Evolutionary conservation across 768 basidiomycete species (phyloP).

Genomic region (Podaxis pistillaris): DNA sequence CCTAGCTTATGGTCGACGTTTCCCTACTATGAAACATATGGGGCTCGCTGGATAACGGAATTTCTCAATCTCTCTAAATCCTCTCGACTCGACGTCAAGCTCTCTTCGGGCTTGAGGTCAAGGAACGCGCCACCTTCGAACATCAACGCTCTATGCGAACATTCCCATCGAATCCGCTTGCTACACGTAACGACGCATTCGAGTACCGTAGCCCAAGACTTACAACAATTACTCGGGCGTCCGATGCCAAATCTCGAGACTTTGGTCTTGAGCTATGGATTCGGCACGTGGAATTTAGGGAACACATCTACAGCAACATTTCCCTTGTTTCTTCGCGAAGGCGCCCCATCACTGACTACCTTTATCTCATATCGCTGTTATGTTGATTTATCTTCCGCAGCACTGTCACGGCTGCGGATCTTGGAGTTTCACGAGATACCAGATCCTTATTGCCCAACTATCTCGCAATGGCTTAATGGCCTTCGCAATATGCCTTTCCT

Average conservation of each 20-base stretch:
- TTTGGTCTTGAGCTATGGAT: slow-evolving; percentile 5
- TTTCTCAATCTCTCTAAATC: not conserved
- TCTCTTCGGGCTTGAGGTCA: slow-evolving; percentile 2
- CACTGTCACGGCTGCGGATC: not conserved
- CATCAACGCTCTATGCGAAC: not conserved
- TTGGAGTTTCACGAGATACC: slow-evolving; percentile 4
- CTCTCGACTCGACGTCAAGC: not conserved
- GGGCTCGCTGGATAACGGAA: not conserved
- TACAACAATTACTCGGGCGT: not conserved
- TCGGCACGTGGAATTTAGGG: not conserved
- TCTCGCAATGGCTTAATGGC: not conserved
- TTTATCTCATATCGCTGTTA: not conserved
- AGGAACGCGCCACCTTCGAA: not conserved
- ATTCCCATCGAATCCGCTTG: not conserved
- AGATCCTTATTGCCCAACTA: not conserved
- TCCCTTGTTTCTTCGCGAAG: not conserved
- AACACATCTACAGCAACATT: not conserved
- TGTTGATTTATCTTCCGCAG: not conserved
- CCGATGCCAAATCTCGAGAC: not conserved
- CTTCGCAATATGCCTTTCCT: not conserved
- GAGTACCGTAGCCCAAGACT: not conserved
- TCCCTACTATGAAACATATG: not conserved
- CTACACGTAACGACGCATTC: slow-evolving; percentile 3
- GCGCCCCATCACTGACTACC: not conserved
- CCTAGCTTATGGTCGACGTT: not conserved